phyloP scores from a whole-genome alignment of 2,329 filamentous ascomycete species.

The Colletotrichum magnum region DNA sequence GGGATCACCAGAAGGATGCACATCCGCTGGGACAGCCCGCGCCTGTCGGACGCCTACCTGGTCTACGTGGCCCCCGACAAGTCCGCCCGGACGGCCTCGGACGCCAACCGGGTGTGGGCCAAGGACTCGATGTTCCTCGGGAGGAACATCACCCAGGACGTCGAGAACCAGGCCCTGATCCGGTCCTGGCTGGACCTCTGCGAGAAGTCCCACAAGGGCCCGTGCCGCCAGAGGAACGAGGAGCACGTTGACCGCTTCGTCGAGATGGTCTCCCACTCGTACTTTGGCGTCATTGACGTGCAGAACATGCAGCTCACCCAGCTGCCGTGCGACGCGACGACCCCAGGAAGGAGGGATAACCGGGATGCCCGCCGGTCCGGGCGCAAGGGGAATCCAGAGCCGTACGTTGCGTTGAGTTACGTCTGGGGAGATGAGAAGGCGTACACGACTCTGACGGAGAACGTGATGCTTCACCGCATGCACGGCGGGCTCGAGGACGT shows the following conservation, averaged over 20 bases:
- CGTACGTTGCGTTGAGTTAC: conserved; percentile 62
- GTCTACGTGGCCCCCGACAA: conserved; percentile 17
- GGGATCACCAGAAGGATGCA: conserved; percentile 21
- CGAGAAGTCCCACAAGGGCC: conserved; percentile 13
- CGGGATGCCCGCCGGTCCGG: background rate
- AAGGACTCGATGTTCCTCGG: conserved; percentile 27
- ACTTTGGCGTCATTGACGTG: conserved; percentile 33
- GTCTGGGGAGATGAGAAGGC: conserved; percentile 51
- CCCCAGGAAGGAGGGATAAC: background rate
- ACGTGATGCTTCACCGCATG: conserved; percentile 19
- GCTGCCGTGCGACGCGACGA: background rate
- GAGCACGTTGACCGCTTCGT: background rate
- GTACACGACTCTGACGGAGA: conserved; percentile 20
- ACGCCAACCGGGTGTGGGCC: conserved; percentile 26
- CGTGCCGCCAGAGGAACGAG: background rate
- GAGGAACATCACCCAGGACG: conserved; percentile 6
- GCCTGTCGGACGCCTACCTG: conserved; percentile 16
- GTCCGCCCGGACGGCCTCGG: conserved; percentile 6
- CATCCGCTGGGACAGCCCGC: conserved; percentile 9
- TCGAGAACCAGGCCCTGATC: conserved; percentile 28
- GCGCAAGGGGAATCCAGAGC: conserved; percentile 43
- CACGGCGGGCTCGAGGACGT: conserved; percentile 17
- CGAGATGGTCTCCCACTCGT: conserved; percentile 24
- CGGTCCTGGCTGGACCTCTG: conserved; percentile 30
- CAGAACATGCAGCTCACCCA: conserved; percentile 30